Base-by-base conservation (phyloP, 352 stramenopile genomes). In the Globisporangium radiosum region DNA sequence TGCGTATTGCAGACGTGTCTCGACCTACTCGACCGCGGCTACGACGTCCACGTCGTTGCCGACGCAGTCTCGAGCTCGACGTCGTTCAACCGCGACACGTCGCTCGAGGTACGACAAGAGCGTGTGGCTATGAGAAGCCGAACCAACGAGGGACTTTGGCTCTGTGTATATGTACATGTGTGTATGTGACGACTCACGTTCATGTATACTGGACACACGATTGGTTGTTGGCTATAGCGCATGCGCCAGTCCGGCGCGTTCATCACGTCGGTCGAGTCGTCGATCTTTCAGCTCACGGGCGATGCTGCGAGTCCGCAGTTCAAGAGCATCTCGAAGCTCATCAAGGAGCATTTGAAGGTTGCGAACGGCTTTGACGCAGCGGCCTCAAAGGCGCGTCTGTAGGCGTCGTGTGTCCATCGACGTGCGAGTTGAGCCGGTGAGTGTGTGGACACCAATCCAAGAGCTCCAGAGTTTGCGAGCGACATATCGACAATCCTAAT, bases 1-100 rank as follows among this genome's bases (percentile, higher is more conserved):
- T 98, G 92, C 57, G 88, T 98, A 15, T 84, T 98, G 63, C 96
- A 99, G 81, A 99, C 96, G 39, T 94, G 82, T 53, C 73, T 99
- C 39, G 97, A 99, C 71, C 73, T 99, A 47, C 66, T 99, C 17
- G 94, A 97, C 56, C 74, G 91, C 40, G 96, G 94, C n/a, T 97
- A 97, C 58, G 90, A 98, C 58, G 97, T 99, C 8, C 96, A 99
- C 73, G 75, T 99, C 9, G 82, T 99, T 63, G 87, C 88, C 14
- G 97, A 99, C 71, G 96, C 86, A 4, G 92, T 98, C 5, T 98
- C 93, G 43, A 95, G 84, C 70, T 89, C 79, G 33, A 81, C 73
- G 40, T 75, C 78, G 37, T 91, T 89, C 65, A 97, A 98, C 68
- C 87, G 97, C 51, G 81, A 88, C 49, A 86, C 98, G 42, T 96